These are phyloP conservation scores for Globisporangium perplexum DNA, from an alignment of 352 stramenopile species.

Conservation along the genomic window DNA sequence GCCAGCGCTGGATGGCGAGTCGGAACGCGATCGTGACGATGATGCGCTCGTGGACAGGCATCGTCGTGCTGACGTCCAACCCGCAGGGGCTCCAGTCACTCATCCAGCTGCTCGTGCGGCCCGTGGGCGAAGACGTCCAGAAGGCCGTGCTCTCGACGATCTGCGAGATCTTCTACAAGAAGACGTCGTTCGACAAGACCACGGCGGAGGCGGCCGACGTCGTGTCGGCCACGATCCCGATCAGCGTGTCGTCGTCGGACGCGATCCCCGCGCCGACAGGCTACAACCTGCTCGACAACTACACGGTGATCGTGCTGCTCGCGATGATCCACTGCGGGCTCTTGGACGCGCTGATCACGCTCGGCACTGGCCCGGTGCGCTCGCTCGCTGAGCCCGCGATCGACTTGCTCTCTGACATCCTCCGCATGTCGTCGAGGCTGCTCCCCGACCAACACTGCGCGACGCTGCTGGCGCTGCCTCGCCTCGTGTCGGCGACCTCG, in stretches of 20 bases:
- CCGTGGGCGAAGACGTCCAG: slow-evolving; percentile 85
- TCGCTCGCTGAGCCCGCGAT: slow-evolving; percentile 80
- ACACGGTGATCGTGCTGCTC: slow-evolving; percentile 81
- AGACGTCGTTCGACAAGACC: slow-evolving; percentile 73
- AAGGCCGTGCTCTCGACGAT: slow-evolving; percentile 85
- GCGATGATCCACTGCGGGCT: slow-evolving; percentile 86
- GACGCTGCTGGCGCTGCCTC: slow-evolving; percentile 66
- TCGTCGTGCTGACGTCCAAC: slow-evolving; percentile 84
- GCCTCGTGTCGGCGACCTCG: slow-evolving; percentile 75
- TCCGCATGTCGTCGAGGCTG: slow-evolving; percentile 79
- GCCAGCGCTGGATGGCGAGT: slow-evolving; percentile 87
- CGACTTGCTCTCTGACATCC: slow-evolving; percentile 74
- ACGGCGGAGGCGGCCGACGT: slow-evolving; percentile 25
- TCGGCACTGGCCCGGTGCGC: slow-evolving; percentile 68
- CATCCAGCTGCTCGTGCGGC: slow-evolving; percentile 81
- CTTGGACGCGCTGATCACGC: slow-evolving; percentile 75
- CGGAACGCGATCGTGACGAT: slow-evolving; percentile 87
- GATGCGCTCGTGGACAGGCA: slow-evolving; percentile 89
- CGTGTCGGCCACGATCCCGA: slow-evolving; percentile 44
- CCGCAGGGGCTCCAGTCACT: slow-evolving; percentile 83
- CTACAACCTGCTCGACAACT: slow-evolving; percentile 86
- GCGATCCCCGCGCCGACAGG: slow-evolving; percentile 50
- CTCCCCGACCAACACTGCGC: slow-evolving; percentile 83
- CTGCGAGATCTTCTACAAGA: slow-evolving; percentile 89
- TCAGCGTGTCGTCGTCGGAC: slow-evolving; percentile 65